phyloP scores from a whole-genome alignment of 2,329 filamentous ascomycete genomes.

The Tolypocladium cylindrosporum region DNA sequence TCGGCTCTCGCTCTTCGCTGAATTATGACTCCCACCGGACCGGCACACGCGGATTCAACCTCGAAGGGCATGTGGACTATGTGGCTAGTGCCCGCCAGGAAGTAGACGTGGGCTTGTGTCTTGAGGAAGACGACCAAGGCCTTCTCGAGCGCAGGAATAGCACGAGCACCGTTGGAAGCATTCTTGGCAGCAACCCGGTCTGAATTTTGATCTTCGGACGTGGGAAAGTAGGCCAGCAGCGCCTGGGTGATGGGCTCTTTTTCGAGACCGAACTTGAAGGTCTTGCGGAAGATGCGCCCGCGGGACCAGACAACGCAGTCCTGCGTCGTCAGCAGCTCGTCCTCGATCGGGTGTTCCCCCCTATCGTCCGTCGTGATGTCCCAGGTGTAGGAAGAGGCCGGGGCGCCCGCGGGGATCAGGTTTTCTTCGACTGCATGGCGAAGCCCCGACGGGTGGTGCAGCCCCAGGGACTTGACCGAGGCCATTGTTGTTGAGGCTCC shows the following conservation, averaged over 20 bases:
- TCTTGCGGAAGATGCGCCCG: slow-evolving; percentile 72
- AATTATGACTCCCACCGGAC: slow-evolving; percentile 73
- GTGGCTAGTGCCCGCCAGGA: slow-evolving; percentile 78
- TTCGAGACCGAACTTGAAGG: slow-evolving; percentile 78
- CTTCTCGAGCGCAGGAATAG: slow-evolving; percentile 33
- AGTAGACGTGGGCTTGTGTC: slow-evolving; percentile 89
- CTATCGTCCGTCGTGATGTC: slow-evolving; percentile 41
- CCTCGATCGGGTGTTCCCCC: slow-evolving; percentile 43
- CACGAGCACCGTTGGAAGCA: slow-evolving; percentile 7
- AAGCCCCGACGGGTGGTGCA: slow-evolving; percentile 80
- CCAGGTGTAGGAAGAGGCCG: slow-evolving; percentile 65
- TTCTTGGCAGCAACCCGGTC: slow-evolving; percentile 4
- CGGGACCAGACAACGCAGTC: slow-evolving; percentile 81
- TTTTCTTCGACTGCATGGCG: slow-evolving; percentile 74
- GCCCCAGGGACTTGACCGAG: slow-evolving; percentile 77
- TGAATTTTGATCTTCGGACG: slow-evolving; percentile 29
- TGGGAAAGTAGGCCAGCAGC: slow-evolving; percentile 71
- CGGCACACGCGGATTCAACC: slow-evolving; percentile 76
- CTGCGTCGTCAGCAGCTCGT: slow-evolving; percentile 71
- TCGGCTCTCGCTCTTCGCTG: slow-evolving; percentile 62
- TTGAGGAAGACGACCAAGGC: slow-evolving; percentile 86
- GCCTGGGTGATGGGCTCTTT: slow-evolving; percentile 81
- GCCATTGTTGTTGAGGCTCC: slow-evolving; percentile 54
- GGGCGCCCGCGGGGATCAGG: slow-evolving; percentile 59
- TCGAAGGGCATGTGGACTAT: slow-evolving; percentile 92